These are phyloP conservation scores for Uromyces viciae-fabae DNA, from an alignment of 1,284 basidiomycete species.

Conservation along the genomic window DNA sequence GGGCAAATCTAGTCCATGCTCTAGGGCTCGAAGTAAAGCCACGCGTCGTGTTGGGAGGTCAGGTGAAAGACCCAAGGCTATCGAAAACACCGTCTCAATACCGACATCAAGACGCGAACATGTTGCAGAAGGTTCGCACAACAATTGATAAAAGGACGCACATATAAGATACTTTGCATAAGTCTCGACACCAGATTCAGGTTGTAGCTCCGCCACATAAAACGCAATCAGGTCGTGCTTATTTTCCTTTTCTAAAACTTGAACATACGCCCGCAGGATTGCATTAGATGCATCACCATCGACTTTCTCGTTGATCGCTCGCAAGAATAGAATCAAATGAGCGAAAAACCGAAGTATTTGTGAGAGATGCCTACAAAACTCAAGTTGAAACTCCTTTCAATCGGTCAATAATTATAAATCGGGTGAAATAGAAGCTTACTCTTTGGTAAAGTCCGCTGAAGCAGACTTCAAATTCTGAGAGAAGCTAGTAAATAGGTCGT, in stretches of 20 bases:
- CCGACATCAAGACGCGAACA: not conserved
- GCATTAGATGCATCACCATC: constrained; percentile 71
- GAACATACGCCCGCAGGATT: constrained; percentile 83
- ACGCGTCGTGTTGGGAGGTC: constrained; percentile 19
- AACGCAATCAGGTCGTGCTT: constrained; percentile 83
- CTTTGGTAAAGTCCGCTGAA: constrained; percentile 59
- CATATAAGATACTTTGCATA: constrained; percentile 83
- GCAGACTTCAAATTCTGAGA: constrained; percentile 61
- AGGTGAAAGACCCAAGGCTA: constrained; percentile 38
- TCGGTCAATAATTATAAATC: not conserved
- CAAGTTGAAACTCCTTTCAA: not conserved
- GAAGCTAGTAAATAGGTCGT: constrained; percentile 69
- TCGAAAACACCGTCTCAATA: not conserved
- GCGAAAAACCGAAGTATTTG: constrained; percentile 78
- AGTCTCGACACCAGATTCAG: constrained; percentile 77
- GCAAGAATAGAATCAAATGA: constrained; percentile 85
- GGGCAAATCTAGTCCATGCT: constrained; percentile 34
- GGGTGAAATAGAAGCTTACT: constrained; percentile 59
- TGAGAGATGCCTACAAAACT: constrained; percentile 45
- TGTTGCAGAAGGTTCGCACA: not conserved
- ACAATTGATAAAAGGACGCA: constrained; percentile 48
- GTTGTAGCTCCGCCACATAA: constrained; percentile 86
- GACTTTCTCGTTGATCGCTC: constrained; percentile 70
- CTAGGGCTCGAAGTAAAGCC: constrained; percentile 38
- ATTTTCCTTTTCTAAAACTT: constrained; percentile 72